Evolutionary conservation across 2,329 filamentous ascomycete genomes (phyloP), one percentile per base, ranked within the genome.

Genomic region (Curvularia lunata): DNA sequence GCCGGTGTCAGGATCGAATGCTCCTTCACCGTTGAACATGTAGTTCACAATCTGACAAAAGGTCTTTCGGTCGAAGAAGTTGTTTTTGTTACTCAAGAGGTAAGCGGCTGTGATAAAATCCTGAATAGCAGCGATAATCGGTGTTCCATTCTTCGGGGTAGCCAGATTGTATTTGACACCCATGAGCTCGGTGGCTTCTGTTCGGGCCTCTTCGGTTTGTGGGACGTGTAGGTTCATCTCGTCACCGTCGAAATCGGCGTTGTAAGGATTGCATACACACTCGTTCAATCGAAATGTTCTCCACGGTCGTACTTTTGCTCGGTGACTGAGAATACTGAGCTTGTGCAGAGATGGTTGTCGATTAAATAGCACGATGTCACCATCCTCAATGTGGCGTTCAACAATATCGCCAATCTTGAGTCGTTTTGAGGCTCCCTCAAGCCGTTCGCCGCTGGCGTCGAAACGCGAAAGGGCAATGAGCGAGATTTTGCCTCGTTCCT

Each of bases 201-300:
- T 91, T 56, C 95, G 86, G 10, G 95, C 94, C 78, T 99, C 95
- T 79, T 99, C 95, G 0, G 95, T 98, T 75, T 99, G 95, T 2
- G 95, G 95, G 16, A 99, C 93, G 78, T 99, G 95, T 47, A 99
- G 80, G 69, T 99, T 99, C 95, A 99, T 99, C 77, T 99, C 95
- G 69, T 99, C 95, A 59, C 95, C 95, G 70, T 99, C 95, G 67
- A 99, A 99, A 85, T 99, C 95, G 54, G 95, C 95, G 69, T 99
- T 99, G 83, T 99, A 99, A 3, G 95, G 95, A 61, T 91, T 93
- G 78, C 95, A 99, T 1, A 97, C 95, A 85, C 95, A 99, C 76
- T 99, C 95, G 74, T 99, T 99, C 18, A 99, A 84, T 53, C 95
- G 89, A 75, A 99, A 98, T 0, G 95, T 99, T 76, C 93, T 88